These are phyloP conservation scores for Boletus sp. DNA, from an alignment of 768 basidiomycete species.

Conservation along the genomic window DNA sequence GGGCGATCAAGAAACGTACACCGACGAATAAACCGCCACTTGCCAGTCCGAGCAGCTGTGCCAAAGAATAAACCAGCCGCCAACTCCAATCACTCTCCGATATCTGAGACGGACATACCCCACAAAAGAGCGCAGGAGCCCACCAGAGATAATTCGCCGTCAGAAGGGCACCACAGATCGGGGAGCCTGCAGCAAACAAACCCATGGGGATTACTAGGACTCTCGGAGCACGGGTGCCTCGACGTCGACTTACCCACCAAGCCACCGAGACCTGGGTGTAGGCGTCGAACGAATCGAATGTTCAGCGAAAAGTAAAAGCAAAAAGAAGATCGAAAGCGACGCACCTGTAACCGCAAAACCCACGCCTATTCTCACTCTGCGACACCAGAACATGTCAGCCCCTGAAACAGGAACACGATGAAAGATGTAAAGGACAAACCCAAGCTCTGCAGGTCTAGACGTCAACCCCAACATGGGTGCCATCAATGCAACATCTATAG, in stretches of 20 bases:
- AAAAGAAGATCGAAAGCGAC: no score
- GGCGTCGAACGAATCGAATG: not conserved
- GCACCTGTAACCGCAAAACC: constrained; percentile 43
- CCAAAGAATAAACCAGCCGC: not conserved
- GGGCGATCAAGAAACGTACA: constrained; percentile 13
- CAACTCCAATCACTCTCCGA: not conserved
- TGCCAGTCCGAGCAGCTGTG: constrained; percentile 10
- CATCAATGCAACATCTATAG: constrained; percentile 36
- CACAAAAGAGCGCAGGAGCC: constrained; percentile 52
- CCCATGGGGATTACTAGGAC: no score
- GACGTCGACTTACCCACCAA: constrained; percentile 15
- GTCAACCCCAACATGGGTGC: constrained; percentile 47
- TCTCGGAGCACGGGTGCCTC: no score
- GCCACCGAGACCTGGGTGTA: constrained; percentile 24
- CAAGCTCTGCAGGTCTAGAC: constrained; percentile 48
- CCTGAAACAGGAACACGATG: not conserved
- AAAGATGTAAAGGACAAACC: constrained; percentile 27
- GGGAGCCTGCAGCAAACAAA: constrained; percentile 40
- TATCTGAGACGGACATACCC: constrained; percentile 22
- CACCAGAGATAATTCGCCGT: constrained; percentile 52
- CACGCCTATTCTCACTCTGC: constrained; percentile 42
- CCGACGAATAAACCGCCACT: constrained; percentile 7
- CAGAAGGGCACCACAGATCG: constrained; percentile 55
- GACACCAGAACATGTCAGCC: not conserved
- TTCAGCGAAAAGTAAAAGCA: no score